Conservation (phyloP, 2,329 filamentous ascomycete genomes). For the Pseudocercospora eumusae region DNA sequence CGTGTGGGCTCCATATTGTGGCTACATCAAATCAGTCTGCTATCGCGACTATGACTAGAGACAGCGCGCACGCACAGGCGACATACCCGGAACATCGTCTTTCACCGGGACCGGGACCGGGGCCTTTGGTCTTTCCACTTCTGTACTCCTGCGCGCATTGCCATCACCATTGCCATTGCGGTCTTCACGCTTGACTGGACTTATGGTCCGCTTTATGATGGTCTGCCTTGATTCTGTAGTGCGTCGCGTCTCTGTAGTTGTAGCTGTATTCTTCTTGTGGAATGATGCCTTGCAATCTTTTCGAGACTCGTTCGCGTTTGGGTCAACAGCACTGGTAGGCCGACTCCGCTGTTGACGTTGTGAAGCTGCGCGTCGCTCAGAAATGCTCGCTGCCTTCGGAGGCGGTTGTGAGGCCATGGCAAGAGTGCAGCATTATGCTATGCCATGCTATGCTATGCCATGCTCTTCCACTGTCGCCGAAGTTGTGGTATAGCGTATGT, state of each 20-base stretch:
- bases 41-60: background rate
- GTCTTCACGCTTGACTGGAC: constrained; percentile 25
- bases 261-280: constrained; percentile 25
- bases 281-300: constrained; percentile 21
- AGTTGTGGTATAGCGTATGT: background rate
- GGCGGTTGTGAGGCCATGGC: constrained; percentile 34
- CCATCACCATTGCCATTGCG: constrained; percentile 1
- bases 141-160: constrained; percentile 23
- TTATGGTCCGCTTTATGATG: constrained; percentile 27
- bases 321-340: constrained; percentile 28
- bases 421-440: constrained; percentile 17
- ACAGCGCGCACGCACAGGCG: constrained; percentile 21
- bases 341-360: constrained; percentile 33
- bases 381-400: constrained; percentile 31
- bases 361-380: constrained; percentile 34
- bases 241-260: constrained; percentile 27
- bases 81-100: constrained; percentile 28
- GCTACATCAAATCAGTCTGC: constrained; percentile 22
- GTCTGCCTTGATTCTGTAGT: constrained; percentile 26
- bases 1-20: constrained; percentile 75
- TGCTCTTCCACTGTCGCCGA: background rate
- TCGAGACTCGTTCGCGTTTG: constrained; percentile 24
- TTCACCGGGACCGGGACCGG: too few relatives aligned
- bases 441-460: too few relatives aligned
- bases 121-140: constrained; percentile 26